Base-by-base conservation (phyloP, 192 early-diverging fungal genomes). In the Coemansia sp. region DNA sequence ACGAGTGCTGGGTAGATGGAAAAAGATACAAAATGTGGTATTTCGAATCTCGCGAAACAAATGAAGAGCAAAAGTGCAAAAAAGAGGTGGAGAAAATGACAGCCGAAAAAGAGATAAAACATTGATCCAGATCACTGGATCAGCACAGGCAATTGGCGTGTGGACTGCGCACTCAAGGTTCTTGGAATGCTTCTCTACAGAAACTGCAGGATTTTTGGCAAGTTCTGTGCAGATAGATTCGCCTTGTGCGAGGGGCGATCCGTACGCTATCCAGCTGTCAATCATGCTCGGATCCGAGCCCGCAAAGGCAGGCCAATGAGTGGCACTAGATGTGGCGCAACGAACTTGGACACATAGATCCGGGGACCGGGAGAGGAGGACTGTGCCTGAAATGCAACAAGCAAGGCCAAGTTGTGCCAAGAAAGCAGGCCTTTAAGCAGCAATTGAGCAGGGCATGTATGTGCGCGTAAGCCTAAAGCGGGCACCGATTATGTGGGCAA, bases 11-110 rank as follows among this genome's bases (percentile, higher is more conserved):
- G n/a, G n/a, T n/a, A 25, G 23, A 9, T 25, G 23, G 23, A 47
- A 20, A 52, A 59, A 41, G n/a, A 50, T 44, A 20, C 19, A 17
- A 20, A 44, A n/a, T n/a, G n/a, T n/a, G n/a, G n/a, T n/a, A n/a
- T n/a, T n/a, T n/a, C n/a, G n/a, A n/a, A n/a, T n/a, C 15, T 44
- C 42, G 0, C 17, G n/a, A 20, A 6, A 20, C 42, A 36, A 36
- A 36, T 36, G 34, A 36, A 36, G 5, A 11, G 13, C 8, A 36
- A 36, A 36, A 11, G 34, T 11, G 34, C 13, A 44, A 44, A 19
- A 44, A 17, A 20, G 17, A 44, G 42, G 20, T 17, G n/a, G 42
- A 17, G 6, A 44, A 19, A 44, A 19, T 20, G 6, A 19, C 42
- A 44, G 7, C 5, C 42, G 15, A 44, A 44, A 20, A 19, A 1